These are phyloP conservation scores for Calycina herbarum DNA, from an alignment of 2,329 filamentous ascomycete species.

Conservation along the genomic window DNA sequence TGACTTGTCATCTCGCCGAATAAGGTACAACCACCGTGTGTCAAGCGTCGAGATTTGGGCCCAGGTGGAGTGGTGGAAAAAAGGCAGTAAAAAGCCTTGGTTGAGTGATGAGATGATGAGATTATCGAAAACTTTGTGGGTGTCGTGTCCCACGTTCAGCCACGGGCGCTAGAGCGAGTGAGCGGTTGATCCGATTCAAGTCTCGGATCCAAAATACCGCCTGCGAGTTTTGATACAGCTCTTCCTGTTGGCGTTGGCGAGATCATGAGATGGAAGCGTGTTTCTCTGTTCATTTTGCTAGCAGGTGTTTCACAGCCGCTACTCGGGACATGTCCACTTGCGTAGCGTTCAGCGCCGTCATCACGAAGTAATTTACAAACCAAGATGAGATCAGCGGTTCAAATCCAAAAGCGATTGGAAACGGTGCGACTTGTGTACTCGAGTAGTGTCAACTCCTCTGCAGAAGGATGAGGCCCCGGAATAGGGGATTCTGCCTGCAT, in stretches of 20 bases:
- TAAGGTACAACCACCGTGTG: neutral
- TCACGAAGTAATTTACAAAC: neutral
- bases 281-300: conserved; percentile 5
- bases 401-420: conserved; percentile 13
- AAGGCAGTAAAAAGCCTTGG: neutral
- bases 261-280: conserved; percentile 3
- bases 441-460: conserved; percentile 5
- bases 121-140: neutral
- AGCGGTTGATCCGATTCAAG: neutral
- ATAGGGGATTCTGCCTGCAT: conserved; percentile 20
- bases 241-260: conserved; percentile 1
- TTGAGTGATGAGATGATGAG: neutral
- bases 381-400: conserved; percentile 24
- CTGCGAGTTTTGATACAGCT: neutral
- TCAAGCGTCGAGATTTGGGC: conserved; percentile 1
- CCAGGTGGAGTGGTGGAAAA: conserved; percentile 2
- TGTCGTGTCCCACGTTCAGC: conserved; percentile 3
- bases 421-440: conserved; percentile 1
- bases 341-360: conserved; percentile 8
- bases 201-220: neutral
- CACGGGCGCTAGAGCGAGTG: neutral
- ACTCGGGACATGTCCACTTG: conserved; percentile 9
- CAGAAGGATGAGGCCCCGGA: conserved; percentile 24
- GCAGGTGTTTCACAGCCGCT: conserved; percentile 19
- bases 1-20: conserved; percentile 5